Percentiles rank a stretch among this genome's conserved stretches.
phyloP scores from a whole-genome alignment of 306 rosid genomes.

The Clitoria ternatea region DNA sequence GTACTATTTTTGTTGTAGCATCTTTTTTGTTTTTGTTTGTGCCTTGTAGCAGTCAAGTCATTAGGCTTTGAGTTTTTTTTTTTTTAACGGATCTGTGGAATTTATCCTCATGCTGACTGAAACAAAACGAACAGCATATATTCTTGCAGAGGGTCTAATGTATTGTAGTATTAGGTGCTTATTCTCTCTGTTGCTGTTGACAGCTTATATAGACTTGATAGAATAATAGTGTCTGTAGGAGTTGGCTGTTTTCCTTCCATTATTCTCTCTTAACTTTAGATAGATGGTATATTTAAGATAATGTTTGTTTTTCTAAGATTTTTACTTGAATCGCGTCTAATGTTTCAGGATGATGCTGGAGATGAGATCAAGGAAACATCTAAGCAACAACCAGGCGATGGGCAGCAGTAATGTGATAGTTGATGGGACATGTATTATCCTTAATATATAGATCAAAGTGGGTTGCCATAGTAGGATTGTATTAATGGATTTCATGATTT shows the following conservation, averaged over 20 bases:
- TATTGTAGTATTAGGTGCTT: background rate
- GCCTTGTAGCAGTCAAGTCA: background rate
- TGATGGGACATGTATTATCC: conserved; percentile 34
- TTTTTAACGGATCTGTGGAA: background rate
- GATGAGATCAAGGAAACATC: conserved; percentile 94
- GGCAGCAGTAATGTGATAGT: conserved; percentile 40
- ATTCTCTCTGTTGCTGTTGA: background rate
- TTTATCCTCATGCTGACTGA: background rate
- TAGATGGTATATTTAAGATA: background rate
- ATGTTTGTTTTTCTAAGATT: background rate
- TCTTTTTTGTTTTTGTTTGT: background rate
- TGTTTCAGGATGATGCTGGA: conserved; percentile 78
- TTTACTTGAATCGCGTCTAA: background rate
- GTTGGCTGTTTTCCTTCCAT: background rate
- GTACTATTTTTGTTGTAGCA: background rate
- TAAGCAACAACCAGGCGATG: conserved; percentile 64
- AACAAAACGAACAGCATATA: background rate
- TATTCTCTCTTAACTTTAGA: background rate
- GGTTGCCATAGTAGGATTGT: conserved; percentile 42
- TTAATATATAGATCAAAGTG: conserved; percentile 41
- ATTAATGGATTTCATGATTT: conserved; percentile 32
- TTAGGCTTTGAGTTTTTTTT: background rate
- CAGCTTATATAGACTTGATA: background rate
- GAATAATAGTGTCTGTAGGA: background rate
- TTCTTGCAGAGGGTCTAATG: background rate